phyloP scores from a whole-genome alignment of 140 eudicot genomes.

The Bidens hawaiensis region DNA sequence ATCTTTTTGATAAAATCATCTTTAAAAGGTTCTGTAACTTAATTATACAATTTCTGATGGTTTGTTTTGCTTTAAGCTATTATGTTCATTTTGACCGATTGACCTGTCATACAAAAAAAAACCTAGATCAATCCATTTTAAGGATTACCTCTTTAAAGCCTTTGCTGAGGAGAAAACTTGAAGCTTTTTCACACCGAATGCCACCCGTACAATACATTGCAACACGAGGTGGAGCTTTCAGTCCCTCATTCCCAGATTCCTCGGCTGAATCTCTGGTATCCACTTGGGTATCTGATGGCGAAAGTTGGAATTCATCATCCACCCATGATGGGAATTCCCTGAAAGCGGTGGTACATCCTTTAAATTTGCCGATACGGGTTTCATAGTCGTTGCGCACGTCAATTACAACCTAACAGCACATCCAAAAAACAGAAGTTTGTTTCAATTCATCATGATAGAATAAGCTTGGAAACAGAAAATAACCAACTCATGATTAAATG shows the following conservation, averaged over 20 bases:
- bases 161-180: constrained; percentile 79
- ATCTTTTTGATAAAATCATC: not conserved
- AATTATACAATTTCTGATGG: not conserved
- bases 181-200: constrained; percentile 92
- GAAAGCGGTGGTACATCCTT: constrained; percentile 75
- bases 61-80: not conserved
- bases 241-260: constrained; percentile 28
- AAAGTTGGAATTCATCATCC: constrained; percentile 45
- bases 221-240: constrained; percentile 62
- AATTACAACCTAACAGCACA: constrained; percentile 65
- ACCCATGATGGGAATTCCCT: constrained; percentile 94
- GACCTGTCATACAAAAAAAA: not conserved
- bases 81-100: not conserved
- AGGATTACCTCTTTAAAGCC: constrained; percentile 80
- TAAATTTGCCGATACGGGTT: constrained; percentile 85
- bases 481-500: not conserved
- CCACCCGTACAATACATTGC: constrained; percentile 99
- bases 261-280: constrained; percentile 22
- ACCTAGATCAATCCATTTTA: not conserved
- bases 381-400: constrained; percentile 97
- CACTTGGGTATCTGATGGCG: constrained; percentile 27
- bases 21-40: not conserved
- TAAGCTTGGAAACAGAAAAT: not conserved
- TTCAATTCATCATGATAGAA: not conserved
- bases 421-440: not conserved